Percentiles rank a stretch among this genome's conserved stretches.
These are phyloP conservation scores for Trapa incisa DNA, from an alignment of 345 rosid species.

Conservation along the genomic window DNA sequence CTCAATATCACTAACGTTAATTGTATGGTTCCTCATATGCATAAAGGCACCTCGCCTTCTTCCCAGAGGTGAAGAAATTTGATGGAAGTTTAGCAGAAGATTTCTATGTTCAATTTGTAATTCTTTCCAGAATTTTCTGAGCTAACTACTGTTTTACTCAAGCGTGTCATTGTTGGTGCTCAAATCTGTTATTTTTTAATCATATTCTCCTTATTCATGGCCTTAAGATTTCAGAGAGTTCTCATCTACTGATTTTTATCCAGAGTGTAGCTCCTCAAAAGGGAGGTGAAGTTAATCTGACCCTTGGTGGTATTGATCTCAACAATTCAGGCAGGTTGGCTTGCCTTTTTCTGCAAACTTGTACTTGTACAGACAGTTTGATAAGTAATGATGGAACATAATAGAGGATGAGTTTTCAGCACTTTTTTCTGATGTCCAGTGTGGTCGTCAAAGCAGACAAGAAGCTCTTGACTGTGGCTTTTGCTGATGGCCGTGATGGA, in stretches of 20 bases:
- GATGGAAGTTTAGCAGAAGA: background rate
- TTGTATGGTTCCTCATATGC: background rate
- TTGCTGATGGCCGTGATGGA: slow-evolving; percentile 95
- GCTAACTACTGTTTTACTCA: background rate
- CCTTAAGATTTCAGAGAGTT: background rate
- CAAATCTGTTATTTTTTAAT: background rate
- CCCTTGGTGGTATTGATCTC: slow-evolving; percentile 91
- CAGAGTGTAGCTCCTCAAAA: slow-evolving; percentile 51
- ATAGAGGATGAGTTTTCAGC: background rate
- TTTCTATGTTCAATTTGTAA: background rate
- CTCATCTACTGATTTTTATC: slow-evolving; percentile 10
- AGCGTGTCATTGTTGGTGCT: background rate
- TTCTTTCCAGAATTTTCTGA: background rate
- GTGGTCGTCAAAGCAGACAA: slow-evolving; percentile 95
- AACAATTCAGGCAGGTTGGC: slow-evolving; percentile 99
- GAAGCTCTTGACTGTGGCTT: slow-evolving; percentile 85
- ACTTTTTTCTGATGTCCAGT: slow-evolving; percentile 24
- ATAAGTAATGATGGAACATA: background rate
- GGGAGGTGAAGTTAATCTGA: slow-evolving; percentile 62
- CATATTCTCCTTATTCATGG: background rate
- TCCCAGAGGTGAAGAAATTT: background rate
- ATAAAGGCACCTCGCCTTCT: background rate
- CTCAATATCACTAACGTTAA: background rate
- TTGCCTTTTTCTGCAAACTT: slow-evolving; percentile 20
- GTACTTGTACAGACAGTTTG: background rate